phyloP scores from a whole-genome alignment of 306 rosid genomes.

The Cicer bijugum region DNA sequence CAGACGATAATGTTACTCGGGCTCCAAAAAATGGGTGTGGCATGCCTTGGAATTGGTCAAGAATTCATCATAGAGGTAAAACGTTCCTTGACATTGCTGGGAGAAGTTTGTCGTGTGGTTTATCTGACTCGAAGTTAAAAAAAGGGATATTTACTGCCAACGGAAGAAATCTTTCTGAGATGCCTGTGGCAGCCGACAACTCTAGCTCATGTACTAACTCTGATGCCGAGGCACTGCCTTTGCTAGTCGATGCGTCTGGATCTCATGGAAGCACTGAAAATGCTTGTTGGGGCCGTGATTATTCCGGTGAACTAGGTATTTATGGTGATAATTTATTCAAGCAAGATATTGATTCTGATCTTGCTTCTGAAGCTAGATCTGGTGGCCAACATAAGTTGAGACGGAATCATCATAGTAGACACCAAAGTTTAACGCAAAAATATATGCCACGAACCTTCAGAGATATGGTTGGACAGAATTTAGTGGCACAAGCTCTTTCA shows the following conservation, averaged over 20 bases:
- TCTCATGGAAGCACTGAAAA: constrained; percentile 79
- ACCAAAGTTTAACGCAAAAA: constrained; percentile 84
- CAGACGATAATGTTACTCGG: constrained; percentile 67
- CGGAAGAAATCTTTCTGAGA: constrained; percentile 66
- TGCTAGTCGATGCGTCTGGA: constrained; percentile 85
- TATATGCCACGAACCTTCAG: constrained; percentile 86
- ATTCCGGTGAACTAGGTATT: constrained; percentile 92
- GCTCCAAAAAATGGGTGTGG: constrained; percentile 97
- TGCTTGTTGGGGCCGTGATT: constrained; percentile 78
- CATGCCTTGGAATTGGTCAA: constrained; percentile 98
- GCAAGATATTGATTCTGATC: constrained; percentile 83
- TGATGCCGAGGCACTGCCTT: constrained; percentile 82
- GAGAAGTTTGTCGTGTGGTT: constrained; percentile 91
- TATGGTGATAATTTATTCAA: constrained; percentile 80
- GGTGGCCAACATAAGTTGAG: constrained; percentile 67
- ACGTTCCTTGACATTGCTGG: constrained; percentile 93
- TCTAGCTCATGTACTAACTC: constrained; percentile 73
- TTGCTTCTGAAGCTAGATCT: constrained; percentile 90
- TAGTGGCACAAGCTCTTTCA: constrained; percentile 95
- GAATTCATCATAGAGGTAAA: constrained; percentile 93
- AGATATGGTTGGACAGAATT: constrained; percentile 90
- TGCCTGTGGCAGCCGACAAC: constrained; percentile 70
- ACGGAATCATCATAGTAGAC: constrained; percentile 64
- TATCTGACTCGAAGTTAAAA: constrained; percentile 79
- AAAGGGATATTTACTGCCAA: constrained; percentile 62